Conservation (phyloP, 257 asterid genomes). For the Solanum rostratum region DNA sequence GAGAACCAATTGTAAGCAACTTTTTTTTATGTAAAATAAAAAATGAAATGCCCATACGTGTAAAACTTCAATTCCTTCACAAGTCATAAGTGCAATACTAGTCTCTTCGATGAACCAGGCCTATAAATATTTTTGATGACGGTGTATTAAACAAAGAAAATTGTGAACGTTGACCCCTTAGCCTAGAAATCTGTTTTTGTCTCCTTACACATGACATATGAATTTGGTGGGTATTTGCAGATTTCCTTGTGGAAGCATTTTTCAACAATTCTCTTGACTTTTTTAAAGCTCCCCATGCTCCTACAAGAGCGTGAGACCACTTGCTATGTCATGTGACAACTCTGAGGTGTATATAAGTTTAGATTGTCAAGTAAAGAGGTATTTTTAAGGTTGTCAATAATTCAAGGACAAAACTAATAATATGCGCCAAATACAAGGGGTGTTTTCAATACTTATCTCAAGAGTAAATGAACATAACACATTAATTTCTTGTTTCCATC, state of each 20-base stretch:
- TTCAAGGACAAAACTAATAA: no score
- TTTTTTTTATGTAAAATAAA: neutral
- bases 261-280: no score
- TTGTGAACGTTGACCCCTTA: neutral
- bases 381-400: no score
- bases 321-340: no score
- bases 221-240: neutral
- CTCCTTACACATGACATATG: neutral
- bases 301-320: no score
- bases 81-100: neutral
- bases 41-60: neutral
- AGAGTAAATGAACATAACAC: neutral
- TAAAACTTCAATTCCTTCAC: neutral
- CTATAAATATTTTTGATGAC: neutral
- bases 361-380: no score
- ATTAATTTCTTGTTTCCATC: neutral
- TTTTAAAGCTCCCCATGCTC: no score
- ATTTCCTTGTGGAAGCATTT: neutral
- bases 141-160: neutral
- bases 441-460: neutral
- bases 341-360: no score
- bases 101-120: neutral
- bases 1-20: neutral
- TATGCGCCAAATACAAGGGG: no score
- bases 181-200: neutral